Base-by-base conservation (phyloP, 2,329 filamentous ascomycete species). In the Blastomyces emzantsi region DNA sequence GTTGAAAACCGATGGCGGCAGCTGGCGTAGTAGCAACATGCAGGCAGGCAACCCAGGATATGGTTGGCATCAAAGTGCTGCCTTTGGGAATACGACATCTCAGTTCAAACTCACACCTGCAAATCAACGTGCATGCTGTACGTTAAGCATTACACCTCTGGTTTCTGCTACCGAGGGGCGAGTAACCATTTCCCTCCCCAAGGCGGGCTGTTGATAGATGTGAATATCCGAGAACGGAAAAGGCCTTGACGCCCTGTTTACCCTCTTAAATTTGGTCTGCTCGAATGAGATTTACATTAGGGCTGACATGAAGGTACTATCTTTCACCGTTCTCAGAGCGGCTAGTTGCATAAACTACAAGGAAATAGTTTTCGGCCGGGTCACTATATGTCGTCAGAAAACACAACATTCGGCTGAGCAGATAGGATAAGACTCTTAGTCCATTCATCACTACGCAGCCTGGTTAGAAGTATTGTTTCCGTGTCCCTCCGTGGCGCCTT, bases 51-150 rank as follows among this genome's bases (percentile, higher is more conserved):
- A 5, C 28, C 22, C 57, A 33, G 58, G 58, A 60, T 60, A 30
- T 49, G 43, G 58, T 49, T 60, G 43, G 58, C 17, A 36, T 15
- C 58, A 22, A 60, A 60, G 49, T 25, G 19, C 58, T 60, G 58
- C 45, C 25, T 19, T 59, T 49, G 5, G 43, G 13, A 25, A 60
- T 60, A 36, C 58, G 41, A 60, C 45, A 49, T 47, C 41, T n/a
- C 56, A 25, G 25, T n/a, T 49, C 25, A 30, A 25, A 49, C 15
- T 22, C 15, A 36, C 30, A 60, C 41, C 41, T 33, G 58, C 58
- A 60, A 49, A 33, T 51, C 58, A 49, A 47, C 58, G 19, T 49
- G 43, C 58, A 60, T 49, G 41, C 28, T 60, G 58, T 33, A 33
- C 43, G 58, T 36, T 51, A 49, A 28, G 58, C 58, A 49, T 49